These are phyloP conservation scores for Enterospora canceri DNA, from an alignment of 371 early-diverging fungal species.

Conservation along the genomic window DNA sequence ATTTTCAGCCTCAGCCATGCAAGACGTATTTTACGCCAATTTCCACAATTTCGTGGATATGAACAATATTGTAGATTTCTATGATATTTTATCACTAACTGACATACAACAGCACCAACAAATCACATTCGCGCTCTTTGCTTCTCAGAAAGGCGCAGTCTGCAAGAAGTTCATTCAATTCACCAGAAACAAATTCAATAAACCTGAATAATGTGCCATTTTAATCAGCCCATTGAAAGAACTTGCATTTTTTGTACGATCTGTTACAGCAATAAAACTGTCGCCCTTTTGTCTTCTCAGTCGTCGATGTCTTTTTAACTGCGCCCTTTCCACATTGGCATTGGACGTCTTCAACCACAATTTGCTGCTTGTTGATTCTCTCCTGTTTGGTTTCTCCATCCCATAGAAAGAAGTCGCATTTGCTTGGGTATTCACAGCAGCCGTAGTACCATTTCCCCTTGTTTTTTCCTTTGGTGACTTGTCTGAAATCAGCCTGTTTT, in stretches of 20 bases:
- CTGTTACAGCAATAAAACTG: slow-evolving; percentile 55
- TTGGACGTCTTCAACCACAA: slow-evolving; percentile 16
- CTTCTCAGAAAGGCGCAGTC: not conserved
- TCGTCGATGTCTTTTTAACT: slow-evolving; percentile 38
- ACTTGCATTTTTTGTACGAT: slow-evolving; percentile 52
- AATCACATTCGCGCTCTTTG: not conserved
- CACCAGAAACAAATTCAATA: too few relatives aligned
- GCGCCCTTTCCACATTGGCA: slow-evolving; percentile 53
- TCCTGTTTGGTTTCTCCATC: not conserved
- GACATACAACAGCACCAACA: not conserved
- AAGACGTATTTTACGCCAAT: not conserved
- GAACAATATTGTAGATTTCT: not conserved
- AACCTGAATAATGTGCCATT: too few relatives aligned
- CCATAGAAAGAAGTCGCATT: slow-evolving; percentile 55
- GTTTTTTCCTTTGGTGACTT: slow-evolving; percentile 60
- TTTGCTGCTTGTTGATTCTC: not conserved
- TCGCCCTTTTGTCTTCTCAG: slow-evolving; percentile 49
- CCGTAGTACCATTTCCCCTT: slow-evolving; percentile 57
- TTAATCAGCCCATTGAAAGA: slow-evolving; percentile 54
- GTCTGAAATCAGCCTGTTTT: slow-evolving; percentile 51
- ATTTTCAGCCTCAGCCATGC: not conserved
- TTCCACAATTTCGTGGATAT: not conserved
- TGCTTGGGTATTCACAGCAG: slow-evolving; percentile 55
- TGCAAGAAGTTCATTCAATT: not conserved
- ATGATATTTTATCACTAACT: not conserved